Evolutionary conservation across 805 yeast genomes (phyloP).

Genomic region (Debaryomyces tyrocola): DNA sequence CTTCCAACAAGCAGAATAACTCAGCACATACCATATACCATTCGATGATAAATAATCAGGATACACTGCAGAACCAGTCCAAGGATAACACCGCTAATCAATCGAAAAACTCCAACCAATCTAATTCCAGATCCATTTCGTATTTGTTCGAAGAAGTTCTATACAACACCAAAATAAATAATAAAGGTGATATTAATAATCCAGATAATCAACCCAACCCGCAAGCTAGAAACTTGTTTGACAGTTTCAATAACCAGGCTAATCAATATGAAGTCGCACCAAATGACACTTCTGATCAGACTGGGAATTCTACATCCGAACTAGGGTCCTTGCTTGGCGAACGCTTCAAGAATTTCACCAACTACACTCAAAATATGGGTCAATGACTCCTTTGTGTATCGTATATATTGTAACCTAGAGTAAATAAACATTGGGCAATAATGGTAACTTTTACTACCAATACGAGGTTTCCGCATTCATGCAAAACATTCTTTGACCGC

Average conservation of each 20-base stretch:
- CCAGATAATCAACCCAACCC: not conserved
- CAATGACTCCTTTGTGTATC: not conserved
- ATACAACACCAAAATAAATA: not conserved
- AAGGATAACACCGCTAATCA: slow-evolving; percentile 6
- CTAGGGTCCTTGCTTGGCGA: slow-evolving; percentile 22
- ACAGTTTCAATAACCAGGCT: slow-evolving; percentile 1
- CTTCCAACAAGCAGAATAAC: slow-evolving; percentile 11
- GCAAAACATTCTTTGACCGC: no score
- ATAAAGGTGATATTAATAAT: not conserved
- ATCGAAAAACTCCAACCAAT: slow-evolving; percentile 8
- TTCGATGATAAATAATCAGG: slow-evolving; percentile 18
- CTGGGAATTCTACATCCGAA: slow-evolving; percentile 21
- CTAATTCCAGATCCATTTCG: slow-evolving; percentile 30
- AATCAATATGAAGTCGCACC: slow-evolving; percentile 5
- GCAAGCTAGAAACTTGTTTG: slow-evolving; percentile 9
- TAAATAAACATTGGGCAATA: not conserved
- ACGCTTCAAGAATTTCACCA: slow-evolving; percentile 20
- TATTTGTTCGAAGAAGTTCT: slow-evolving; percentile 32
- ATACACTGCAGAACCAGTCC: not conserved
- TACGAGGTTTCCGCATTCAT: no score
- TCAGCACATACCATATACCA: slow-evolving; percentile 35
- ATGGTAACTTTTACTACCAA: no score
- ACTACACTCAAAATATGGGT: slow-evolving; percentile 3
- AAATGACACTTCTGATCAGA: slow-evolving; percentile 2
- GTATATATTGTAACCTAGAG: not conserved